Evolutionary conservation across 192 early-diverging fungal genomes (phyloP), one percentile per base, ranked within the genome.

Genomic region (Gamsiella multidivaricata): DNA sequence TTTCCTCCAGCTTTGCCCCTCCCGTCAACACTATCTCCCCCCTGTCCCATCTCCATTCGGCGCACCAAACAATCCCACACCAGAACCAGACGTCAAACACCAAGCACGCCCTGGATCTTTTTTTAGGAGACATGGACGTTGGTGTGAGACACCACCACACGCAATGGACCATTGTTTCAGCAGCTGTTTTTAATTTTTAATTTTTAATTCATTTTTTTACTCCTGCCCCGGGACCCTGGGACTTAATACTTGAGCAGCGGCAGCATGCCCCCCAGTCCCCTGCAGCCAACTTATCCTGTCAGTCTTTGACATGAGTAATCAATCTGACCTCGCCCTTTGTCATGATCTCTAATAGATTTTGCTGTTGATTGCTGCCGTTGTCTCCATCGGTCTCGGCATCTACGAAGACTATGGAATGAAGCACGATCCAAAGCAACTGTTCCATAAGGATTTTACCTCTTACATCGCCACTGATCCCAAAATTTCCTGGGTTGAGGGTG

Each of bases 401-500:
- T 94, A 92, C 74, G 90, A 94, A 59, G 93, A 94, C 61, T 85
- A 91, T 53, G 78, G 69, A 28, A 56, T 55, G 51, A 18, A 42
- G 3, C 82, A 86, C 43, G 71, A 87, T 39, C 60, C 56, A 28
- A 60, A 84, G 45, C 43, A 82, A 25, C 57, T 54, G 11, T 68
- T 58, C 50, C 60, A 68, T 11, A 66, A 74, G 32, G 18, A 68
- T 37, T 57, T 45, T 23, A 23, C 64, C 18, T 15, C 31, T 1
- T 31, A 54, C 22, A 36, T 17, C 12, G 20, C 11, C 17, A 31
- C 26, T 10, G 33, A 36, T 0, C 65, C 86, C 37, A 83, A 88
- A 42, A 86, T 92, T 47, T 85, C 91, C 28, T 94, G 93, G 93
- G 90, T 94, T 28, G 93, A 94, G 61, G 93, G 93, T 45, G 90